A percentile compares a stretch with the other conserved stretches of the same genome.
Evolutionary conservation across 2,329 filamentous ascomycete genomes (phyloP).

Genomic region (Botrytis paeoniae): DNA sequence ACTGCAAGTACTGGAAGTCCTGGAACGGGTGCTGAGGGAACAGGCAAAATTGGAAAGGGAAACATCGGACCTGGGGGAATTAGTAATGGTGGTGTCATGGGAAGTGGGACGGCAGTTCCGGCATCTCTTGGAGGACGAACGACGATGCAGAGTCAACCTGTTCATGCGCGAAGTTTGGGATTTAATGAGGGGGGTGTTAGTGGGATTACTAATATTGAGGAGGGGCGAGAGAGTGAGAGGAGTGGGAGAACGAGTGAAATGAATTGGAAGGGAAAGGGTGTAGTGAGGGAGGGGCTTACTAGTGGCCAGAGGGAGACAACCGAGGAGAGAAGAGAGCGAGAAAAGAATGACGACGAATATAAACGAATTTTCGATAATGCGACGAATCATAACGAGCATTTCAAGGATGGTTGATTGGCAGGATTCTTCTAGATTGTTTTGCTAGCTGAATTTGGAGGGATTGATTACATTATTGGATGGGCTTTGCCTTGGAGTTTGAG

Average conservation of each 20-base stretch:
- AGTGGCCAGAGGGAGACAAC: background rate
- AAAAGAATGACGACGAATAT: background rate
- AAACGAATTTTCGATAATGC: background rate
- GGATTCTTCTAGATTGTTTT: background rate
- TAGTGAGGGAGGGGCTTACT: background rate
- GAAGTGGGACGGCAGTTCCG: slow-evolving; percentile 25
- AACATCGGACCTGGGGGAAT: background rate
- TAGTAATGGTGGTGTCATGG: slow-evolving; percentile 18
- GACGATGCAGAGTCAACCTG: slow-evolving; percentile 31
- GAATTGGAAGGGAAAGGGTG: background rate
- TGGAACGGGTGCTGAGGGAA: slow-evolving; percentile 4
- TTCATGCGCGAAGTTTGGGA: slow-evolving; percentile 30
- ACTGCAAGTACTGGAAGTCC: background rate
- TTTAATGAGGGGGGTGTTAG: slow-evolving; percentile 32
- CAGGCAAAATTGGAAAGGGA: background rate
- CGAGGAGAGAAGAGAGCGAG: background rate
- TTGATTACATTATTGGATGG: background rate
- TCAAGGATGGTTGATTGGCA: background rate
- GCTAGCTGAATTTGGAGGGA: background rate
- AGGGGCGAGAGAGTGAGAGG: slow-evolving; percentile 17
- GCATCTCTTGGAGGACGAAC: slow-evolving; percentile 27
- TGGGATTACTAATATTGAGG: slow-evolving; percentile 34
- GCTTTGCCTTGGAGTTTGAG: background rate
- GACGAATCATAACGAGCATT: background rate
- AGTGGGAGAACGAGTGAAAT: background rate